Evolutionary conservation across 2,329 filamentous ascomycete species (phyloP), one percentile per base, ranked within the genome.

Genomic region (Scorias spongiosa): DNA sequence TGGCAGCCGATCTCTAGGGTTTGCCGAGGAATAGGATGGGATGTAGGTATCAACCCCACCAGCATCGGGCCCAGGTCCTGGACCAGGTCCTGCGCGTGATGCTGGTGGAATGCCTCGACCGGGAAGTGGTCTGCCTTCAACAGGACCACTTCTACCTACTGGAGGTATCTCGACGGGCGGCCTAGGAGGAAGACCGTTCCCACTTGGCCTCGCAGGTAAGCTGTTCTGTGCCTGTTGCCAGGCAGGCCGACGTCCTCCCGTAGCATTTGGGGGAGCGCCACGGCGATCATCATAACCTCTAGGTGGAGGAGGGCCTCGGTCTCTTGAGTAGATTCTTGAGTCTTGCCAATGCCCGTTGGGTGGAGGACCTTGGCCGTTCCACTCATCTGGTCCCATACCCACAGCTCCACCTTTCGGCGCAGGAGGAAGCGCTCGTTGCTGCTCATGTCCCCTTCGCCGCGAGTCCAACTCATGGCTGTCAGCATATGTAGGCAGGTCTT

Each of bases 381-480:
- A 78, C 49, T 77, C 73, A 47, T 76, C 74, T 9, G 72, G 69
- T 10, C 72, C 76, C 55, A 86, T 78, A 11, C 89, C 89, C 2
- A 94, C 87, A 1, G 85, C 87, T 3, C 86, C 89, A 10, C 88
- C 89, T 53, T 89, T 87, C 0, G 91, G 91, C 1, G 89, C 91
- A 10, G 91, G 89, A 3, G 89, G 89, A 10, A 89, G 72, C 17
- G 80, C 82, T 17, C 82, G 82, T 57, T 85, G 85, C 56, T 91
- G 81, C 46, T 87, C 83, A 51, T 93, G 81, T 54, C 87, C 89
- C 63, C 89, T 93, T 60, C 87, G 78, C 42, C 89, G 77, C 6
- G 57, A 46, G 60, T 98, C 91, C n/a, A 96, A 70, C 63, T 98
- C 91, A 63, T 98, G 91, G 39, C 87, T 94, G 56, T 95, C 89